Evolutionary conservation across 1,284 basidiomycete genomes (phyloP).

Genomic region (Naganishia liquefaciens): DNA sequence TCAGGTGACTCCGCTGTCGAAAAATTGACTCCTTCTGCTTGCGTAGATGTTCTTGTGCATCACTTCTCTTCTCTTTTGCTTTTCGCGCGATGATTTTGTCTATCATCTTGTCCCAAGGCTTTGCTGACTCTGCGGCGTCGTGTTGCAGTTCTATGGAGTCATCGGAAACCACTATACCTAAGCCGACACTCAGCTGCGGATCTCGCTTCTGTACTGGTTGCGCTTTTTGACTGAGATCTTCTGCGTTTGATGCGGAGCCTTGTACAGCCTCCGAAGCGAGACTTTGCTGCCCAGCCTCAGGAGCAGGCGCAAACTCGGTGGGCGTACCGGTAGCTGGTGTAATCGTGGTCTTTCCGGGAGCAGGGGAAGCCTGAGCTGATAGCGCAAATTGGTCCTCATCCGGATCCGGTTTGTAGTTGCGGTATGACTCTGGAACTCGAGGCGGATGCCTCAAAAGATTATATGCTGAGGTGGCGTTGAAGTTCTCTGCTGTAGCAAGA

Average conservation of each 20-base stretch:
- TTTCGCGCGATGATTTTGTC: constrained; percentile 15
- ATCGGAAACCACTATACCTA: constrained; percentile 1
- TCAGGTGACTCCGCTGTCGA: background rate
- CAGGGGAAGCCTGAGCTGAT: background rate
- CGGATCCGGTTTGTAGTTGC: constrained; percentile 4
- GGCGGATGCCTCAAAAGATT: constrained; percentile 1
- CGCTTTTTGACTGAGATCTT: too few relatives aligned
- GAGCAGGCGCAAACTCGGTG: background rate
- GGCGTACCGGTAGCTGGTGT: background rate
- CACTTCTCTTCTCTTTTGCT: constrained; percentile 12
- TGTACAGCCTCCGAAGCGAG: background rate
- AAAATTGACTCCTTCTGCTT: constrained; percentile 4
- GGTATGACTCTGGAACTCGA: constrained; percentile 11
- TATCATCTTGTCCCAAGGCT: background rate
- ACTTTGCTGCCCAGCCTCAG: background rate
- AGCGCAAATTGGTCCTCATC: background rate
- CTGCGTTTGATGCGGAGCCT: background rate
- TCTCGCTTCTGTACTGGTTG: background rate
- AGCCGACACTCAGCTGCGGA: background rate
- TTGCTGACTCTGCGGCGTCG: background rate
- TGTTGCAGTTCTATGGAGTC: background rate
- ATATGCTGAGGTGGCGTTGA: background rate
- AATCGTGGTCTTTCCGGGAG: background rate
- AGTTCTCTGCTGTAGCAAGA: background rate
- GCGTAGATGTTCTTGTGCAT: constrained; percentile 1